A percentile compares a stretch with the other conserved stretches of the same genome.
These are phyloP conservation scores for Phytophthora macrochlamydospora DNA, from an alignment of 352 stramenopile species.

Conservation along the genomic window DNA sequence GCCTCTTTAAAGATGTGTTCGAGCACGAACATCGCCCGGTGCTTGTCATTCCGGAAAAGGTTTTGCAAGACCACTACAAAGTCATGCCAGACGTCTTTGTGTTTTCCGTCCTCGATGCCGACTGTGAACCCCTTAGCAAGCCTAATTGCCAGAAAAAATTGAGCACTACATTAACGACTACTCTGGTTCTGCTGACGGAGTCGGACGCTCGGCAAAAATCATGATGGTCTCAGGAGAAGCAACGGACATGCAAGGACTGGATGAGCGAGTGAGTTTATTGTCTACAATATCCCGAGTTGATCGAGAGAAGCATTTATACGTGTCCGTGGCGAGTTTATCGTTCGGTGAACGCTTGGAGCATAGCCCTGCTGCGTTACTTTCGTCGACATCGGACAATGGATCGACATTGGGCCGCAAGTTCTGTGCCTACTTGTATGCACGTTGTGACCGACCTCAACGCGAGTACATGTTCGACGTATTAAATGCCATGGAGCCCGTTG, in stretches of 20 bases:
- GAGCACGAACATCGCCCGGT: conserved; percentile 22
- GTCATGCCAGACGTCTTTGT: background rate
- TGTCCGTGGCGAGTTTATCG: conserved; percentile 39
- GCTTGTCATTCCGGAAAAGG: conserved; percentile 29
- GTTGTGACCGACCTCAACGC: conserved; percentile 45
- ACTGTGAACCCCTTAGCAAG: background rate
- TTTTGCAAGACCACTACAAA: conserved; percentile 10
- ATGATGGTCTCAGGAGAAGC: conserved; percentile 46
- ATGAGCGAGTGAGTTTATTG: conserved; percentile 31
- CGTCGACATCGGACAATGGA: background rate
- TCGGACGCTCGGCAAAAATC: background rate
- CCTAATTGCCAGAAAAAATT: background rate
- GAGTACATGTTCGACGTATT: conserved; percentile 56
- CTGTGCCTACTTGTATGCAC: conserved; percentile 58
- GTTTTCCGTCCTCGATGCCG: background rate
- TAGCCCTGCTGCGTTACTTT: conserved; percentile 34
- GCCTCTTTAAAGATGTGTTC: conserved; percentile 36
- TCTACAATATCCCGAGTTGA: conserved; percentile 25
- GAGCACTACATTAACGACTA: background rate
- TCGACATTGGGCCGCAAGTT: conserved; percentile 22
- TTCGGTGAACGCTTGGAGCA: conserved; percentile 45
- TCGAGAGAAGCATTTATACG: conserved; percentile 22
- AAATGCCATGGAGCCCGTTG: conserved; percentile 45
- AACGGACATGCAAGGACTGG: conserved; percentile 22
- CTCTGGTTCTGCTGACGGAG: background rate